Base-by-base conservation (phyloP, 192 early-diverging fungal genomes). In the Oehlia diaphana region DNA sequence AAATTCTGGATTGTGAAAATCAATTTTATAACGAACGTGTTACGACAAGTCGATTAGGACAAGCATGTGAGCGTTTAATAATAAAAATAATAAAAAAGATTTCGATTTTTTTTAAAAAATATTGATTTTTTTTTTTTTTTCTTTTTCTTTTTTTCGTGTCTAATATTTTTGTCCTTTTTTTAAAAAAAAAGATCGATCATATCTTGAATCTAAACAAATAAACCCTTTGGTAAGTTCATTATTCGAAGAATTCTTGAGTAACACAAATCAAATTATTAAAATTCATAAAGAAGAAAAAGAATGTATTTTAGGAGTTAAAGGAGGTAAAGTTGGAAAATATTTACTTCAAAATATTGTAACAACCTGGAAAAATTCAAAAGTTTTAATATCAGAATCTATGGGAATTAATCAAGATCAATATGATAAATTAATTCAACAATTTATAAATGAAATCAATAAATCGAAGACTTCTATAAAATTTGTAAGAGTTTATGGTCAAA, bases 1-100 rank as follows among this genome's bases (percentile, higher is more conserved):
- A 78, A 44, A 39, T 78, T 23, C 35, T 66, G 64, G 64, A 66
- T 31, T 16, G 64, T 66, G 31, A 26, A 33, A 66, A 66, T 31
- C 2, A 35, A 66, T 66, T 33, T 33, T 12, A 26, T 31, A 26
- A 26, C 4, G 14, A 33, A 66, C 21, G 28, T 33, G 23, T 3
- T 2, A 4, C 64, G 0, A 66, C 64, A 3, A 33, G 4, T 0
- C 64, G 31, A 35, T 66, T 66, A n/a, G 28, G 14, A 16, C 10
- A 6, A 3, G 64, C 31, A 33, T 66, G 64, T 66, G n/a, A 23
- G 64, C n/a, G 35, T 37, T 37, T 37, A 37, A 66, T 31, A 31
- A 31, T 31, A 31, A 31, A 1, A 31, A 31, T 31, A 31, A 31
- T n/a, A n/a, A n/a, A n/a, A n/a, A 31, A 31, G 28, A 31, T 31